These are phyloP conservation scores for Phlegmacium glaucopus DNA, from an alignment of 768 basidiomycete species.

Conservation along the genomic window DNA sequence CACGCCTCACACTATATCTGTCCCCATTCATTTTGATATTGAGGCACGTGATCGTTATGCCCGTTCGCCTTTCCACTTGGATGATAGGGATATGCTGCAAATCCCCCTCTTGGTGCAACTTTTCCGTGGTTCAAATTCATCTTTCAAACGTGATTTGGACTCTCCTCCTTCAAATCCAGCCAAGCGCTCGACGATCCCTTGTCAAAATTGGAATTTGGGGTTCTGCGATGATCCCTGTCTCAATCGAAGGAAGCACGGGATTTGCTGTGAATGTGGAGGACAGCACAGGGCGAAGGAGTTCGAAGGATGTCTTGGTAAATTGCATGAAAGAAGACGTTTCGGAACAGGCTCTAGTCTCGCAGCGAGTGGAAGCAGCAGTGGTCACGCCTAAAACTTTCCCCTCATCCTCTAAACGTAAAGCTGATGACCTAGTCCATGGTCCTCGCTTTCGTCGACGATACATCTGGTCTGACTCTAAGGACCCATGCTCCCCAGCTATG, in stretches of 20 bases:
- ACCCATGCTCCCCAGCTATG: too few species aligned
- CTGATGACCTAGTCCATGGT: too few species aligned
- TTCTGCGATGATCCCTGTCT: conserved; percentile 8
- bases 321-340: too few species aligned
- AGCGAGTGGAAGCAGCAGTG: too few species aligned
- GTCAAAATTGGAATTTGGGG: conserved; percentile 9
- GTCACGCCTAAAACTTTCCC: too few species aligned
- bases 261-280: conserved; percentile 8
- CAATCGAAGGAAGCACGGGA: conserved; percentile 4
- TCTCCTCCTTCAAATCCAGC: background rate
- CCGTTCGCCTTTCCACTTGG: conserved; percentile 7
- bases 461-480: too few species aligned
- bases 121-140: background rate
- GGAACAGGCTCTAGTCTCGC: too few species aligned
- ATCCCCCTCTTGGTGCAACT: conserved; percentile 7
- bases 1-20: background rate
- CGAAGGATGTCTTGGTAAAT: background rate
- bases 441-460: too few species aligned
- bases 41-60: conserved; percentile 8
- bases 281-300: conserved; percentile 9
- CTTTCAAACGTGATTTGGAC: background rate
- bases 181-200: background rate
- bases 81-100: conserved; percentile 7
- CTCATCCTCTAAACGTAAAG: too few species aligned
- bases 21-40: conserved; percentile 8